Base-by-base conservation (phyloP, 805 yeast species). In the Clavispora asparagi region DNA sequence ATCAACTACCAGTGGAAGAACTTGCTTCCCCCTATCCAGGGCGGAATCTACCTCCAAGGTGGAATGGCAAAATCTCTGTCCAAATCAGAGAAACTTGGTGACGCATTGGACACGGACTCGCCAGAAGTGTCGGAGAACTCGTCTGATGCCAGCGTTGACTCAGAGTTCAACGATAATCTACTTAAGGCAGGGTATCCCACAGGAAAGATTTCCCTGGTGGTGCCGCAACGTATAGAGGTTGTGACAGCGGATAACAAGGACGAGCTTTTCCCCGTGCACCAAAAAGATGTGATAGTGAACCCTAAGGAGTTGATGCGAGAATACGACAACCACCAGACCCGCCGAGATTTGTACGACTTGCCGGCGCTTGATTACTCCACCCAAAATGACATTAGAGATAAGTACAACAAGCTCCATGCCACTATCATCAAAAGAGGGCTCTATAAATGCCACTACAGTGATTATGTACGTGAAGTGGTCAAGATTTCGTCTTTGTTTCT, bases 1-100 rank as follows among this genome's bases (percentile, higher is more conserved):
- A 79, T 88, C 7, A 80, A 82, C 45, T 63, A 71, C 47, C 68
- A 69, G 9, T 89, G 96, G 96, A 71, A 70, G 44, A 85, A 87
- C 63, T 65, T 89, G 62, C 61, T 86, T 30, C 96, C 97, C 4
- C 97, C 97, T 1, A 87, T 89, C 51, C 96, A 88, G 65, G 95
- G 96, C 12, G 96, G 88, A 1, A 43, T 57, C 12, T 69, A 68
- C 46, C 39, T 50, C 2, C 47, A 44, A 27, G 17, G 8, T 8
- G 30, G 26, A 1, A 28, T 27, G 25, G 5, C n/a, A 17, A 26
- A 14, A 31, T n/a, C 10, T 28, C 31, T 9, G 27, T 37, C 14
- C 25, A 14, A 16, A 7, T 29, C 29, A n/a, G 40, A 33, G 19
- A 36, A 36, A n/a, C 46, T 50, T 12, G 46, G 31, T 10, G 32